These are phyloP conservation scores for Persicaria maculosa DNA, from an alignment of 148 eudicot species.

Conservation along the genomic window DNA sequence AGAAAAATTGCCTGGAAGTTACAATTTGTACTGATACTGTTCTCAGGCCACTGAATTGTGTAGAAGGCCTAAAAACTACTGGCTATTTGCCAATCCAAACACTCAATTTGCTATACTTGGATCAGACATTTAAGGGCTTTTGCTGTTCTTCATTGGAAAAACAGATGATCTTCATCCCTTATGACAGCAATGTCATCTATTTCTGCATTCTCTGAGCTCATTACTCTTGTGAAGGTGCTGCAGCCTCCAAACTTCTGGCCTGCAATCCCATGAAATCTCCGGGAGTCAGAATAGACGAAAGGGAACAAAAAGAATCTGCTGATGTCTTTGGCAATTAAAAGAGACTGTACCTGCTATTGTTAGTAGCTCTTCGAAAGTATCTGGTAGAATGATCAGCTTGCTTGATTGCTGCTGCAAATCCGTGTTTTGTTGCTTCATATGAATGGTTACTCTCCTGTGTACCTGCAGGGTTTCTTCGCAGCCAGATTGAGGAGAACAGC, in stretches of 20 bases:
- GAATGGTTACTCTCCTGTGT: conserved; percentile 52
- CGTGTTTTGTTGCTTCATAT: conserved; percentile 23
- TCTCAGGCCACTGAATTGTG: conserved; percentile 9
- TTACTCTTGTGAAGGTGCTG: conserved; percentile 13
- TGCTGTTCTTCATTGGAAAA: conserved; percentile 16
- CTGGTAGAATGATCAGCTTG: conserved; percentile 52
- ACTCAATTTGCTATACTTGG: conserved; percentile 1
- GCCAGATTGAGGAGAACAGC: conserved; percentile 14
- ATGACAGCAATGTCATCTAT: conserved; percentile 41
- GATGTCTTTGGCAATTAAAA: conserved; percentile 4
- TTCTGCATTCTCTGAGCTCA: conserved; percentile 44
- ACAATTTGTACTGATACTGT: conserved; percentile 1
- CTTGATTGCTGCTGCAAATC: conserved; percentile 17
- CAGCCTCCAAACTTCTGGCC: conserved; percentile 57
- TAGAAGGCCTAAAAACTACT: conserved; percentile 3
- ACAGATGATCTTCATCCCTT: conserved; percentile 55
- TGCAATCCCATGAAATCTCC: conserved; percentile 33
- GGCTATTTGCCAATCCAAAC: background rate
- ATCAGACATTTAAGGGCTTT: background rate
- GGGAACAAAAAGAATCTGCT: background rate
- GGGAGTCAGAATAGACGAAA: background rate
- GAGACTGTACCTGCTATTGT: conserved; percentile 37
- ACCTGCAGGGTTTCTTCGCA: conserved; percentile 11
- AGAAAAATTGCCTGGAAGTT: conserved; percentile 9
- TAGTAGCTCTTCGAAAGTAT: conserved; percentile 49